Evolutionary conservation across 2,329 filamentous ascomycete species (phyloP), one percentile per base, ranked within the genome.

Genomic region (Penicillium decumbens): DNA sequence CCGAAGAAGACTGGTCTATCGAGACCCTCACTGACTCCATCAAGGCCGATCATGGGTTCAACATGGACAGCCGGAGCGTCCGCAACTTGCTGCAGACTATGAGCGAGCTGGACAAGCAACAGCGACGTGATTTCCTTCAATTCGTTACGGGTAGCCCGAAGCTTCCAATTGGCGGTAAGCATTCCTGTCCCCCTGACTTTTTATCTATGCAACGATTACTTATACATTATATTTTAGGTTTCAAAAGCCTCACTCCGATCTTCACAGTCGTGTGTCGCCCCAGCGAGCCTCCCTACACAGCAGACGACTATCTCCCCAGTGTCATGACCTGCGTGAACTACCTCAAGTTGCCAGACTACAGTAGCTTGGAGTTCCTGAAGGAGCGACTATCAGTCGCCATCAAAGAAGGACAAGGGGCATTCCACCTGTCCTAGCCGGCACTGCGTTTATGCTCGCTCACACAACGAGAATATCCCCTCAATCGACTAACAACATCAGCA

Each of bases 291-390:
- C 93, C 93, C 1, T 93, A 91, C 69, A 87, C 85, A 3, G 92
- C 92, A 4, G 93, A 98, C 65, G 93, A 98, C 74, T 98, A 97
- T 65, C 80, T 98, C n/a, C 93, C 95, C 10, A 97, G 91, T 68
- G 95, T 98, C 69, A 98, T 98, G 95, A 98, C 95, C 9, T 98
- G 95, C 69, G 93, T 95, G 72, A 98, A 98, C 72, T 98, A 98
- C 69, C 82, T 98, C 63, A 98, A 98, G 74, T 80, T 98, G 65
- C 93, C 93, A 18, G 89, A 98, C 71, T 98, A 98, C 72, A 92
- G 84, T 58, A 83, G 76, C 59, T 75, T 95, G 54, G 81, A 88
- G 1, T 79, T 86, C 44, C 83, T 98, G 72, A 85, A 80, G 64
- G 81, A 86, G 67, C 88, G 89, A 69, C 78, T 98, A 46, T 83